Conservation (phyloP, 2,329 filamentous ascomycete species). For the Pseudomassariella vexata region DNA sequence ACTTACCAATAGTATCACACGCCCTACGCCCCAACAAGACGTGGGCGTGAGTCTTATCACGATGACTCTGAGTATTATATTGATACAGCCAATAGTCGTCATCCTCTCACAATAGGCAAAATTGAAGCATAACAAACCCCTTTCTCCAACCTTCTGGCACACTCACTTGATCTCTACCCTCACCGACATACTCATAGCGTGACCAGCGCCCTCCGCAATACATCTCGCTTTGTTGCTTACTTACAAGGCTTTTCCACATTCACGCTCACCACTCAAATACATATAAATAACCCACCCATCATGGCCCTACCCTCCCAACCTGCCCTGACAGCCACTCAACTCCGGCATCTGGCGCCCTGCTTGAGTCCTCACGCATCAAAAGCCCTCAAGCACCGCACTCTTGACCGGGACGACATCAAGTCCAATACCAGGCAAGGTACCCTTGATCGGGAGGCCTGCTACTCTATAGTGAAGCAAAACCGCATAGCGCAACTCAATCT, state of each 20-base stretch:
- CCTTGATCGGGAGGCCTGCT: constrained; percentile 1
- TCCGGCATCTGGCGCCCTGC: constrained; percentile 1
- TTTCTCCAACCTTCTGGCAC: neutral
- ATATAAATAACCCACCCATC: too few species aligned
- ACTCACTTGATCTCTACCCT: constrained; percentile 1
- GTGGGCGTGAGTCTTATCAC: neutral
- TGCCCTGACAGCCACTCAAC: constrained; percentile 2
- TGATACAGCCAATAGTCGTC: neutral
- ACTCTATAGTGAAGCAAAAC: constrained; percentile 4
- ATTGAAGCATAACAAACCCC: neutral
- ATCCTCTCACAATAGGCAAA: neutral
- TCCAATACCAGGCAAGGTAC: too few species aligned
- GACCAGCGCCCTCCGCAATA: constrained; percentile 11
- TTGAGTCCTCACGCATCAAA: neutral
- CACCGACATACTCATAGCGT: constrained; percentile 2
- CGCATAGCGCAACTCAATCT: constrained; percentile 2
- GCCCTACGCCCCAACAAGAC: neutral
- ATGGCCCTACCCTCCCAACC: too few species aligned
- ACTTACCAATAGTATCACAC: neutral
- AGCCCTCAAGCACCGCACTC: neutral
- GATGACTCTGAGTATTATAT: neutral
- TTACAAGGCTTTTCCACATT: too few species aligned
- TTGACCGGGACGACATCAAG: neutral
- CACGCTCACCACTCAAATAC: too few species aligned
- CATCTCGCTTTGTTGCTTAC: constrained; percentile 9